A percentile compares a stretch with the other conserved stretches of the same genome.
Evolutionary conservation across 2,329 filamentous ascomycete genomes (phyloP).

Genomic region (Acrodontium crateriforme): DNA sequence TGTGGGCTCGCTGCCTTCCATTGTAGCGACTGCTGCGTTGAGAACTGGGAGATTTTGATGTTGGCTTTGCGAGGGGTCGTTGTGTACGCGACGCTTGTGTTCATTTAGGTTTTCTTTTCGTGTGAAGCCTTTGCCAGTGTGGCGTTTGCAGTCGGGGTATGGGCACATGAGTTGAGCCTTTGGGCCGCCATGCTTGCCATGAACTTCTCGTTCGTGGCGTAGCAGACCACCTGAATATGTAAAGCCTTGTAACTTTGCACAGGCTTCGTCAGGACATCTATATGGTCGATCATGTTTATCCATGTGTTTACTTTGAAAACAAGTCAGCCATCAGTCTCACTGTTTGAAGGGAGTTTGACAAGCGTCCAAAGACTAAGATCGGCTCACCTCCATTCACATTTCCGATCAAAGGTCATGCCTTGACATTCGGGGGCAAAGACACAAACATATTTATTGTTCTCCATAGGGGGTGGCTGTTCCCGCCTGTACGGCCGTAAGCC

Average conservation of each 20-base stretch:
- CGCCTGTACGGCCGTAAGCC: not conserved
- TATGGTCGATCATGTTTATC: constrained; percentile 94
- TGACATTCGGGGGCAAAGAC: not conserved
- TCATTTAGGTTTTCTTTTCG: constrained; percentile 89
- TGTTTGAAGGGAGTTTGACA: constrained; percentile 8
- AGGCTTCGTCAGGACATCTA: constrained; percentile 67
- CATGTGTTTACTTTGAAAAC: constrained; percentile 99
- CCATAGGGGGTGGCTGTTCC: not conserved
- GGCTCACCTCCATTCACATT: constrained; percentile 88
- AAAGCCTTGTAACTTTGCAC: constrained; percentile 84
- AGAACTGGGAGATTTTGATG: constrained; percentile 2
- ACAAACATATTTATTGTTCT: not conserved
- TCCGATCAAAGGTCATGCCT: constrained; percentile 55
- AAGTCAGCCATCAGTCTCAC: not conserved
- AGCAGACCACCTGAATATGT: constrained; percentile 86
- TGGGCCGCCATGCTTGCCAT: constrained; percentile 76
- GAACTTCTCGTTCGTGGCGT: constrained; percentile 84
- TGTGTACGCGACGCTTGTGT: constrained; percentile 78
- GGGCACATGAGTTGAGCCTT: constrained; percentile 82
- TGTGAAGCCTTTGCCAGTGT: constrained; percentile 78
- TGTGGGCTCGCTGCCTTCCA: too few species aligned
- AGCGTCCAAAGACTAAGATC: constrained; percentile 3
- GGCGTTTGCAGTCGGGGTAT: constrained; percentile 74
- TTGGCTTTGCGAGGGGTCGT: too few species aligned
- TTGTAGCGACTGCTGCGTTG: too few species aligned